phyloP scores from a whole-genome alignment of 805 yeast species.

The Lipomyces starkeyi region DNA sequence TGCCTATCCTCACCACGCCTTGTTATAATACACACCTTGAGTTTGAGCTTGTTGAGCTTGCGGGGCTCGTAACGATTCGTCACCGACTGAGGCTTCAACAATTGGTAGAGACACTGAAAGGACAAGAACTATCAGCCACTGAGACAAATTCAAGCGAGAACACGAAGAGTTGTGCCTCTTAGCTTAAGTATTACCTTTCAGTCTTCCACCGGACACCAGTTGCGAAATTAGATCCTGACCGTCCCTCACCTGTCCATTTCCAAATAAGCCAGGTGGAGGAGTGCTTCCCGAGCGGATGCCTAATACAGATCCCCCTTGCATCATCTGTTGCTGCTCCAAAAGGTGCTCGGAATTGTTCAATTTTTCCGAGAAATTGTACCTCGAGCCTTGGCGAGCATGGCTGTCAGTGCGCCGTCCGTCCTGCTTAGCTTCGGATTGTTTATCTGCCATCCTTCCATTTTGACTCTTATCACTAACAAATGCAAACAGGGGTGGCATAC shows the following conservation, averaged over 20 bases:
- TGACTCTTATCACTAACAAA: conserved; percentile 35
- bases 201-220: conserved; percentile 23
- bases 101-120: conserved; percentile 14
- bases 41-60: conserved; percentile 14
- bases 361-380: conserved; percentile 24
- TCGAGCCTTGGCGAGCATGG: conserved; percentile 19
- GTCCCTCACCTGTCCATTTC: conserved; percentile 35
- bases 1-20: conserved; percentile 17
- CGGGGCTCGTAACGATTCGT: conserved; percentile 10
- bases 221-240: conserved; percentile 29
- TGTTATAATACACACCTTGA: conserved; percentile 28
- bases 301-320: conserved; percentile 35
- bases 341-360: conserved; percentile 29
- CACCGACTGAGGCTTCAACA: conserved; percentile 13
- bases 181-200: conserved; percentile 22
- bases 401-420: conserved; percentile 4
- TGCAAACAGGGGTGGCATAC: conserved; percentile 43
- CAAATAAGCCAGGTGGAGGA: conserved; percentile 78
- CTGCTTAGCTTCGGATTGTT: background rate
- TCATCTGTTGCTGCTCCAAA: conserved; percentile 45
- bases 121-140: background rate
- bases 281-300: conserved; percentile 44
- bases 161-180: background rate
- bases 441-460: background rate
- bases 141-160: background rate